Evolutionary conservation across 768 basidiomycete genomes (phyloP).

Genomic region (Agrocybe pediades): DNA sequence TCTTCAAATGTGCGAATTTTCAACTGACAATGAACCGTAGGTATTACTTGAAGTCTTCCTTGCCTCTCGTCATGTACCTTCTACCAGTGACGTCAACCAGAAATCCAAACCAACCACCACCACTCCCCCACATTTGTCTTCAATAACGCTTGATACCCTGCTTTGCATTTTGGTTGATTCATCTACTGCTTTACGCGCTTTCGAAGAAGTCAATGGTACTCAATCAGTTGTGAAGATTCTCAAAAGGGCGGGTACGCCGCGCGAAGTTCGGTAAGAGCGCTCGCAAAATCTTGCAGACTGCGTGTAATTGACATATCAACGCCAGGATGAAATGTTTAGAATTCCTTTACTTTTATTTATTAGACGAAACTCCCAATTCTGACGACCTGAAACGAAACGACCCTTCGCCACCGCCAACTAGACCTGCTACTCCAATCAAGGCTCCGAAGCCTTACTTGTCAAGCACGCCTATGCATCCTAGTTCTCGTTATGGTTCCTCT

Average conservation of each 20-base stretch:
- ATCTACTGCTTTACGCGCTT: slow-evolving; percentile 67
- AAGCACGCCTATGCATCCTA: slow-evolving; percentile 35
- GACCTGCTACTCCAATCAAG: slow-evolving; percentile 42
- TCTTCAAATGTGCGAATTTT: too few species aligned
- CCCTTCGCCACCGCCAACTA: slow-evolving; percentile 32
- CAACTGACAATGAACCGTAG: slow-evolving; percentile 37
- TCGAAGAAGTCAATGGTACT: slow-evolving; percentile 78
- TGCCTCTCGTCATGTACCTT: slow-evolving; percentile 62
- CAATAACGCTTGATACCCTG: slow-evolving; percentile 79
- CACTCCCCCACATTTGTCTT: slow-evolving; percentile 54
- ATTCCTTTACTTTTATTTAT: slow-evolving; percentile 91
- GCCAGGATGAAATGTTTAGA: slow-evolving; percentile 95
- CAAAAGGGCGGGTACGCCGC: slow-evolving; percentile 83
- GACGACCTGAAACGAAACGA: slow-evolving; percentile 7
- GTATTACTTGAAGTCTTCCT: slow-evolving; percentile 72
- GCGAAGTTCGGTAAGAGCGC: slow-evolving; percentile 74
- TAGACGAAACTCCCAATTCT: slow-evolving; percentile 65
- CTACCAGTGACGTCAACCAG: slow-evolving; percentile 26
- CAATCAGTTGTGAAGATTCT: slow-evolving; percentile 85
- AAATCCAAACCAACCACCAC: slow-evolving; percentile 17
- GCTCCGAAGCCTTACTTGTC: slow-evolving; percentile 41
- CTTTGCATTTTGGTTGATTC: slow-evolving; percentile 91
- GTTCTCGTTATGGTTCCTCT: slow-evolving; percentile 41
- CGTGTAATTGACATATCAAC: background rate
- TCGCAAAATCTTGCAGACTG: background rate